Conservation (phyloP, 2,329 filamentous ascomycete species). For the Fusarium piperis region DNA sequence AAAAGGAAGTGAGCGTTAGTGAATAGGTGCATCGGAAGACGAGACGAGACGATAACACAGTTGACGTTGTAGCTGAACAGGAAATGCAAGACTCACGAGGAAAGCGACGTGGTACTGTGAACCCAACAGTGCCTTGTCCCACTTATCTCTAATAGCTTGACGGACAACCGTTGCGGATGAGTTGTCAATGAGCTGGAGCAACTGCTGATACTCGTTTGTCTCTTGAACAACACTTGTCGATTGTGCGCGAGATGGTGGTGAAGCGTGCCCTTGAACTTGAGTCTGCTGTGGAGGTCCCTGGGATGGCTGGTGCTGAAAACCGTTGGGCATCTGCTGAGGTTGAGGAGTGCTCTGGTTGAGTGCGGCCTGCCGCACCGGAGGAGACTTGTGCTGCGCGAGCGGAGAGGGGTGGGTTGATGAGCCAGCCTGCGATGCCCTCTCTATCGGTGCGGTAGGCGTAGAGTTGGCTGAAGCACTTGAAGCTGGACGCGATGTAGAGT, state of each 20-base stretch:
- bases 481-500: slow-evolving; percentile 12
- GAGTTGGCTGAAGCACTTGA: slow-evolving; percentile 16
- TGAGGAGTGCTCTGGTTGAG: slow-evolving; percentile 3
- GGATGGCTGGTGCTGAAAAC: not conserved
- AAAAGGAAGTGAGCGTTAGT: not conserved
- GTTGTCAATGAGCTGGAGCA: slow-evolving; percentile 48
- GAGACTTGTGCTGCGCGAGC: slow-evolving; percentile 12
- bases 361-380: slow-evolving; percentile 7
- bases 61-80: not conserved
- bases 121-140: slow-evolving; percentile 60
- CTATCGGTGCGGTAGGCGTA: not conserved
- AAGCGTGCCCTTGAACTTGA: not conserved
- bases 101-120: slow-evolving; percentile 64
- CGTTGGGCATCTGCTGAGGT: not conserved
- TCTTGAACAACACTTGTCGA: slow-evolving; percentile 40
- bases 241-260: not conserved
- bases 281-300: not conserved
- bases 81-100: slow-evolving; percentile 55
- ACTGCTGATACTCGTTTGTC: slow-evolving; percentile 32
- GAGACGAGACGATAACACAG: not conserved
- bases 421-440: not conserved
- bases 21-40: not conserved
- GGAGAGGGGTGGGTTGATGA: slow-evolving; percentile 4
- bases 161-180: slow-evolving; percentile 57
- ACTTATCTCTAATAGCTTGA: slow-evolving; percentile 60